These are phyloP conservation scores for Crucihimalaya himalaica DNA, from an alignment of 345 rosid genomes.

Conservation along the genomic window DNA sequence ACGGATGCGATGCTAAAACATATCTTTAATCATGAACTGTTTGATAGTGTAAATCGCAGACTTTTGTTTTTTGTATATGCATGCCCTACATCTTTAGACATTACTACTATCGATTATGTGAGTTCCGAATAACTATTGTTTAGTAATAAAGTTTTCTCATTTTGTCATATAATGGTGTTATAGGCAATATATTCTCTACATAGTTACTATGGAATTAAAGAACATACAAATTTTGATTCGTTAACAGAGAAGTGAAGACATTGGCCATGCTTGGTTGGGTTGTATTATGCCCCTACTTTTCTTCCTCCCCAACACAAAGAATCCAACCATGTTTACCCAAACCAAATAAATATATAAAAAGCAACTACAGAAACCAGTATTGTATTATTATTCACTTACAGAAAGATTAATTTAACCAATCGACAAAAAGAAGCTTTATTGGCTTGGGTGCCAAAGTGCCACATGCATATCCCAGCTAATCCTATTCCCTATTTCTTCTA, in stretches of 20 bases:
- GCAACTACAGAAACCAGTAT: not conserved
- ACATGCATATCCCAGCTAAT: constrained; percentile 38
- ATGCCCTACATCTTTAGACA: not conserved
- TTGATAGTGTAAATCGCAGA: not conserved
- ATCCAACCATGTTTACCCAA: constrained; percentile 41
- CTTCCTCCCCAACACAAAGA: constrained; percentile 53
- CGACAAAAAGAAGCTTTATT: constrained; percentile 53
- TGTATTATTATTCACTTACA: not conserved
- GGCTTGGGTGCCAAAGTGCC: constrained; percentile 27
- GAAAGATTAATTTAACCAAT: not conserved
- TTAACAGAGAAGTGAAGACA: constrained; percentile 27
- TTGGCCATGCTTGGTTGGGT: constrained; percentile 44
- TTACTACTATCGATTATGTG: not conserved
- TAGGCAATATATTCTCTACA: not conserved
- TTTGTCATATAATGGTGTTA: not conserved
- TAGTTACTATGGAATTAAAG: not conserved
- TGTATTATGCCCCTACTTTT: constrained; percentile 61
- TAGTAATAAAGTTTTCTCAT: not conserved
- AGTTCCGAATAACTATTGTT: not conserved
- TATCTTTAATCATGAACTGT: not conserved
- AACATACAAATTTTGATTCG: constrained; percentile 22
- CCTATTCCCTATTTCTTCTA: constrained; percentile 1
- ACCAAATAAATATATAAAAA: constrained; percentile 14
- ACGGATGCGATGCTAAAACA: not conserved
- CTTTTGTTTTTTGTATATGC: not conserved